Evolutionary conservation across 306 rosid genomes (phyloP).

Genomic region (Casuarina cunninghamiana): DNA sequence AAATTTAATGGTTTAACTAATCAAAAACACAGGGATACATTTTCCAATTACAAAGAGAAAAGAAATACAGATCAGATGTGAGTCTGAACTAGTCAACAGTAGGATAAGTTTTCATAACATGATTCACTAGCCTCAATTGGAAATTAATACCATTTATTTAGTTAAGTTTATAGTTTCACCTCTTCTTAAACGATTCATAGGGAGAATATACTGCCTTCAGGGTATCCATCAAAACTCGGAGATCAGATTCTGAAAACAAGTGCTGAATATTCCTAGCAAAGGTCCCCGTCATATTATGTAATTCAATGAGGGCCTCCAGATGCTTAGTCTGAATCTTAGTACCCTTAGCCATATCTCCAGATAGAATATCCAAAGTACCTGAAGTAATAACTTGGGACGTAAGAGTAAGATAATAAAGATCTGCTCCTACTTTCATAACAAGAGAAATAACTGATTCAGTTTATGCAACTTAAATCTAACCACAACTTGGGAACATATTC

Average conservation of each 20-base stretch:
- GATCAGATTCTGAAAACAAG: constrained; percentile 82
- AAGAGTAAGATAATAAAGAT: constrained; percentile 24
- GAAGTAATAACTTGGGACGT: constrained; percentile 11
- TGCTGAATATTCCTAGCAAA: constrained; percentile 96
- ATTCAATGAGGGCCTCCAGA: constrained; percentile 83
- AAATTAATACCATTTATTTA: neutral
- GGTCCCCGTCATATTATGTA: constrained; percentile 88
- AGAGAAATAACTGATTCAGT: neutral
- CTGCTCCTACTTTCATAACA: neutral
- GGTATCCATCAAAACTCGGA: constrained; percentile 67
- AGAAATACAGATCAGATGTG: constrained; percentile 1
- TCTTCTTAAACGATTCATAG: constrained; percentile 86
- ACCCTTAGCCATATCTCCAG: constrained; percentile 98
- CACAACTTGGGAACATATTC: neutral
- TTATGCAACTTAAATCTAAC: neutral
- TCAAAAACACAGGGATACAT: constrained; percentile 25
- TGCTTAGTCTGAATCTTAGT: constrained; percentile 89
- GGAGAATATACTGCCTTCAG: constrained; percentile 84
- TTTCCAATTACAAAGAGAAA: constrained; percentile 5
- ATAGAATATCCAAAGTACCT: constrained; percentile 85
- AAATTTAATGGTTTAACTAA: constrained; percentile 29
- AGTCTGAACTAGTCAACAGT: neutral
- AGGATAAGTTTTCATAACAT: neutral
- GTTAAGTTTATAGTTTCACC: constrained; percentile 42
- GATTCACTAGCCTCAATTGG: neutral